Evolutionary conservation across 805 yeast species (phyloP).

Genomic region (Metschnikowia arizonensis): DNA sequence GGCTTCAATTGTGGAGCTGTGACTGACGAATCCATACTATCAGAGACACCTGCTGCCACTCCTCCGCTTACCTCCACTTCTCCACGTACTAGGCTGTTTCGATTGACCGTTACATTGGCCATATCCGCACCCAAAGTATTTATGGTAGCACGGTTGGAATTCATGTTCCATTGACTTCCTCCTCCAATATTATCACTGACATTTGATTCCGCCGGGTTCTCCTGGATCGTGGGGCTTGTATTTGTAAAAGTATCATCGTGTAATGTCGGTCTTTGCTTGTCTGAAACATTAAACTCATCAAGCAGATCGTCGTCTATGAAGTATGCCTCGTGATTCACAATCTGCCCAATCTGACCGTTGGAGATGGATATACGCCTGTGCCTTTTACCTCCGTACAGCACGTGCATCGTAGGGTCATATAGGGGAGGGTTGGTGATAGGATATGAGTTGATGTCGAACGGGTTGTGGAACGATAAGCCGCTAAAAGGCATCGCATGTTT

Average conservation of each 20-base stretch:
- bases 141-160: background rate
- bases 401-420: conserved; percentile 40
- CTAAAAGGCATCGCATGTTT: conserved; percentile 11
- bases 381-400: conserved; percentile 33
- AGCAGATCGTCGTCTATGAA: conserved; percentile 26
- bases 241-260: conserved; percentile 1
- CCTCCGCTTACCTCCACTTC: background rate
- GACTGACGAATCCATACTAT: background rate
- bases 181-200: background rate
- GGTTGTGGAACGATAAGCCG: conserved; percentile 27
- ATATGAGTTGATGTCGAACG: conserved; percentile 37
- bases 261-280: background rate
- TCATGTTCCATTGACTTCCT: background rate
- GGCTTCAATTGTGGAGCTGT: background rate
- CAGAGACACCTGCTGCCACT: background rate
- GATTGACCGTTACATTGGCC: background rate
- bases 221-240: background rate
- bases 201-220: background rate
- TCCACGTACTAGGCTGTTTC: background rate
- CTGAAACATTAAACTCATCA: conserved; percentile 19
- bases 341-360: conserved; percentile 81
- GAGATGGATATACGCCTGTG: conserved; percentile 75
- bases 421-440: conserved; percentile 47
- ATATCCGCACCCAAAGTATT: background rate
- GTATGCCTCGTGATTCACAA: conserved; percentile 45